These are phyloP conservation scores for Umbilicus rupestris DNA, from an alignment of 164 flowering plant species.

Conservation along the genomic window DNA sequence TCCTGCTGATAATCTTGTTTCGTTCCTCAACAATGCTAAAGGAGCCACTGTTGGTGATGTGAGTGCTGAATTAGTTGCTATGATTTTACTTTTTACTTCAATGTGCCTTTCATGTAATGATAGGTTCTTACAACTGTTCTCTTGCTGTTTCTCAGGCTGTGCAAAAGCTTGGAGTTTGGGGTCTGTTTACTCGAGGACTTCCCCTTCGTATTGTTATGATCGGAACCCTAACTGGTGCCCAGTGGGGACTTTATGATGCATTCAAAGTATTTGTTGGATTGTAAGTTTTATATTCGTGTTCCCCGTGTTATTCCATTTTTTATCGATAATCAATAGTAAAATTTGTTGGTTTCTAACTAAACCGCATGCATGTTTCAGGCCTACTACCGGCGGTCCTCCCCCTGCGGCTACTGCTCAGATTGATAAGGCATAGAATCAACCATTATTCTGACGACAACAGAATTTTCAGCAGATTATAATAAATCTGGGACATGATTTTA, in stretches of 20 bases:
- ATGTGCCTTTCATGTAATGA: not conserved
- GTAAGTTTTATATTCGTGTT: constrained; percentile 35
- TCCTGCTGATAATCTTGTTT: constrained; percentile 87
- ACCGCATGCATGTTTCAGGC: constrained; percentile 30
- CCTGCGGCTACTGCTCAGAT: constrained; percentile 30
- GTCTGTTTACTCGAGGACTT: constrained; percentile 79
- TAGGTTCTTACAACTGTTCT: not conserved
- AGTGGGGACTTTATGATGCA: constrained; percentile 84
- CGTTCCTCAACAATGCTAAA: constrained; percentile 82
- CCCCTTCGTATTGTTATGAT: constrained; percentile 91
- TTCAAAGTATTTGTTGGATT: constrained; percentile 82
- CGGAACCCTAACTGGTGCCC: constrained; percentile 85
- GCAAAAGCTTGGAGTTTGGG: constrained; percentile 64
- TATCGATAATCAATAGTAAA: too few species aligned
- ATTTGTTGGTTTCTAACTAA: not conserved
- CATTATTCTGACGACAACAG: not conserved
- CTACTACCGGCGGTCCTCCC: constrained; percentile 72
- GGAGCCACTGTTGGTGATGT: constrained; percentile 86
- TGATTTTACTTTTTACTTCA: not conserved
- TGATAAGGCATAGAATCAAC: constrained; percentile 26
- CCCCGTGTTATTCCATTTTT: too few species aligned
- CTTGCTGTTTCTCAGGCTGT: constrained; percentile 47
- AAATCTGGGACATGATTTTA: not conserved
- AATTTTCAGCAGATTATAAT: not conserved
- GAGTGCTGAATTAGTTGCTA: constrained; percentile 32